Conservation (phyloP, 345 rosid species). For the Erucastrum elatum region DNA sequence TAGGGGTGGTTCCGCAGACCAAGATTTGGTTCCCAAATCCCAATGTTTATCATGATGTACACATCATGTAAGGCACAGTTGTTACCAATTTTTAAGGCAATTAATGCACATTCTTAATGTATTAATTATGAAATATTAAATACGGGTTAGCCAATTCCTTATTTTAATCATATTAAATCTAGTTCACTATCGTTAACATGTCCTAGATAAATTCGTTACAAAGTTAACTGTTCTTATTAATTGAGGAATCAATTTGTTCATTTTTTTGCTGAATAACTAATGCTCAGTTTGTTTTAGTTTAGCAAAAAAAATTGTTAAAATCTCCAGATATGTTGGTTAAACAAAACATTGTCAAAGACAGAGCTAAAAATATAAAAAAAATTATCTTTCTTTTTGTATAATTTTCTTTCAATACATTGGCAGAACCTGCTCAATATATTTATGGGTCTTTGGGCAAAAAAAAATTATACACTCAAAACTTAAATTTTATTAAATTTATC, state of each 20-base stretch:
- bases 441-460: no score
- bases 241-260: slow-evolving; percentile 3
- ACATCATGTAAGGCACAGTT: neutral
- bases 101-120: neutral
- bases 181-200: no score
- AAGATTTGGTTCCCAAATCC: neutral
- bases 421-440: no score
- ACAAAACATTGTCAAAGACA: neutral
- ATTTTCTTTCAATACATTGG: no score
- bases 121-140: neutral
- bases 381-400: no score
- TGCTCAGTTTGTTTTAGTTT: neutral
- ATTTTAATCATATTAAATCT: neutral
- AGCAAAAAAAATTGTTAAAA: no score
- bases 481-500: no score
- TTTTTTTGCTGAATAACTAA: neutral
- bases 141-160: neutral
- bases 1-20: neutral
- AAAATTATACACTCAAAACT: no score
- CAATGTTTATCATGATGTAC: neutral
- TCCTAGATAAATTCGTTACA: neutral
- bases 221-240: neutral
- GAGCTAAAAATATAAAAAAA: neutral
- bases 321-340: neutral
- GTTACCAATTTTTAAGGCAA: neutral